phyloP scores from a whole-genome alignment of 768 basidiomycete genomes.

The Rhodosporidiobolus odoratus region DNA sequence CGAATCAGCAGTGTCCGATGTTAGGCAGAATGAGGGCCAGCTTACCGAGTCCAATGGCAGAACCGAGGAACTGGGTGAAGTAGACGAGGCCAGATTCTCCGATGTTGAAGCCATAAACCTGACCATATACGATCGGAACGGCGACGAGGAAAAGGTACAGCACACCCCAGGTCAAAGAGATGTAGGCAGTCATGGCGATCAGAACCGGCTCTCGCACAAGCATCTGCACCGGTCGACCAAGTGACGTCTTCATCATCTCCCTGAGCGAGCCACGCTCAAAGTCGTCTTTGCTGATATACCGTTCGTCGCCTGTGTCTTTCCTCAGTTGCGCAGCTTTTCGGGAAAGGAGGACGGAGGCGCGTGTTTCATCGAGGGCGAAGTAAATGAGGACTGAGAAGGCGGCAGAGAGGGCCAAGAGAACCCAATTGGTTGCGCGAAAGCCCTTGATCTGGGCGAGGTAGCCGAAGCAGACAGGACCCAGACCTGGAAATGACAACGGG shows the following conservation, averaged over 20 bases:
- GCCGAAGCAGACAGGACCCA: conserved; percentile 62
- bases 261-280: conserved; percentile 57
- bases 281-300: conserved; percentile 62
- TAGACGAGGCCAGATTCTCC: conserved; percentile 30
- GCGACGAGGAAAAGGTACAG: conserved; percentile 56
- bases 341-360: conserved; percentile 64
- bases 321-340: conserved; percentile 60
- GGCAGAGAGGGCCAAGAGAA: conserved; percentile 53
- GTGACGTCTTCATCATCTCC: conserved; percentile 62
- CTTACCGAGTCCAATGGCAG: background rate
- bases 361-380: conserved; percentile 65
- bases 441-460: conserved; percentile 49
- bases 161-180: conserved; percentile 7
- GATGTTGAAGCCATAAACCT: conserved; percentile 19
- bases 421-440: conserved; percentile 65
- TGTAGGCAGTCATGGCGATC: background rate
- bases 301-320: conserved; percentile 60
- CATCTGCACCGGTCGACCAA: conserved; percentile 37
- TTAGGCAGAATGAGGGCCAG: background rate
- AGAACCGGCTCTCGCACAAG: background rate
- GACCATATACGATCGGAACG: conserved; percentile 30
- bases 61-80: conserved; percentile 15
- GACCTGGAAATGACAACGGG: conserved; percentile 45
- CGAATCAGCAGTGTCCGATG: background rate
- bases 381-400: conserved; percentile 54